Evolutionary conservation across 2,329 filamentous ascomycete genomes (phyloP), one percentile per base, ranked within the genome.

Genomic region (Neobulgaria alba): DNA sequence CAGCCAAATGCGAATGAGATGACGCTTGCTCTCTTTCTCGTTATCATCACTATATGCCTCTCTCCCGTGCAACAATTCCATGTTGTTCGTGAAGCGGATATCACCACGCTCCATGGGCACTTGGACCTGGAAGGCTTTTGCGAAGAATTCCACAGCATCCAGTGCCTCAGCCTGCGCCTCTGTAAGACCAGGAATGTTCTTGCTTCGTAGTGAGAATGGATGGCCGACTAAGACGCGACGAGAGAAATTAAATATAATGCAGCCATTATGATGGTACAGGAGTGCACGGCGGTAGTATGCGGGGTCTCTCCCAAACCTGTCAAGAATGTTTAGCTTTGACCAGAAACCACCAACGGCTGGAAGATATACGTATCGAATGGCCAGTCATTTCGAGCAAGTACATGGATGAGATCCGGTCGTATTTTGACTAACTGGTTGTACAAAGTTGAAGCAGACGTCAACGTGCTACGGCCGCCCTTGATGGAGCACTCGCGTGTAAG

Each of bases 141-240:
- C 64, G 1, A 63, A 51, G 48, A 65, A 68, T 36, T 71, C 66
- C 5, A 70, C 45, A n/a, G 63, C 57, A 48, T 69, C 66, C 3
- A 70, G 56, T 0, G 67, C 64, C 44, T 67, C 64, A 2, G 63
- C 63, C 52, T 70, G 64, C 2, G 60, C 63, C 53, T 67, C 62
- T 5, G 61, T 64, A 17, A 69, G 63, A 3, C 76, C 67, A 10
- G 78, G 77, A 36, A 82, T 73, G 15, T 67, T 55, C 1, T 63
- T 42, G 5, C 65, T 71, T 34, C 77, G 65, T 3, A 75, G 74
- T 1, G 76, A 62, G 0, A 66, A 66, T 46, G 68, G 66, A 51
- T 73, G 80, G 2, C 79, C 64, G 38, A 75, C 76, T 48, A 80
- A 79, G 18, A 61, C 63, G 1, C 77, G 67, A 2, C 77, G 69